A percentile compares a stretch with the other conserved stretches of the same genome.
phyloP scores from a whole-genome alignment of 2,329 filamentous ascomycete genomes.

The Bipolaris oryzae region DNA sequence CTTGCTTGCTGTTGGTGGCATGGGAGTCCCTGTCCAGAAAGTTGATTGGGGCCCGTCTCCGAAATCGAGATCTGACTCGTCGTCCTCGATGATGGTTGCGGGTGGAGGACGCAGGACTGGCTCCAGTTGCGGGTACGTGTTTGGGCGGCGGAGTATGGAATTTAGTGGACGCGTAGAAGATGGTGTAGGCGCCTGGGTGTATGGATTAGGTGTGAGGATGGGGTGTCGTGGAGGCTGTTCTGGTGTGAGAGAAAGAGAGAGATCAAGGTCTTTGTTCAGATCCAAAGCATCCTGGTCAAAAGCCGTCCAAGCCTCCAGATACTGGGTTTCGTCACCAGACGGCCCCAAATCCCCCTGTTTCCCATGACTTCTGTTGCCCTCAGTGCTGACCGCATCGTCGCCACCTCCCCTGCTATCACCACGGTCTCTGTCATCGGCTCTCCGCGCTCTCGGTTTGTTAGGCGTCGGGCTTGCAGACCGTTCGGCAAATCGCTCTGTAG shows the following conservation, averaged over 20 bases:
- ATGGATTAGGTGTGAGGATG: slow-evolving; percentile 4
- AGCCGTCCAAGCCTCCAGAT: slow-evolving; percentile 47
- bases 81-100: slow-evolving; percentile 30
- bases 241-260: slow-evolving; percentile 39
- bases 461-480: slow-evolving; percentile 34
- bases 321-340: slow-evolving; percentile 36
- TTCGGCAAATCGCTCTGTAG: slow-evolving; percentile 38
- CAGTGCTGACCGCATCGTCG: background rate
- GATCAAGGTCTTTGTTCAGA: slow-evolving; percentile 35
- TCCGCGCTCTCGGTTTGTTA: slow-evolving; percentile 21
- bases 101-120: slow-evolving; percentile 20
- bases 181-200: slow-evolving; percentile 4
- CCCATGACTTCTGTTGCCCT: slow-evolving; percentile 8
- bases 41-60: slow-evolving; percentile 17
- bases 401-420: background rate
- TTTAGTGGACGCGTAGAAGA: slow-evolving; percentile 11
- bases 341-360: slow-evolving; percentile 1
- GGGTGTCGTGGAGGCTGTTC: slow-evolving; percentile 13
- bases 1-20: slow-evolving; percentile 14
- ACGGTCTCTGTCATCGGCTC: background rate
- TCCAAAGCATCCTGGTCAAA: slow-evolving; percentile 45
- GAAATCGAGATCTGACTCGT: slow-evolving; percentile 15
- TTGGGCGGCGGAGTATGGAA: slow-evolving; percentile 20
- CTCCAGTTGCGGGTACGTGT: slow-evolving; percentile 25
- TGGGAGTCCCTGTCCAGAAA: slow-evolving; percentile 39